Evolutionary conservation across 2,329 filamentous ascomycete genomes (phyloP), one percentile per base, ranked within the genome.

Genomic region (Paraphaeosphaeria minitans): DNA sequence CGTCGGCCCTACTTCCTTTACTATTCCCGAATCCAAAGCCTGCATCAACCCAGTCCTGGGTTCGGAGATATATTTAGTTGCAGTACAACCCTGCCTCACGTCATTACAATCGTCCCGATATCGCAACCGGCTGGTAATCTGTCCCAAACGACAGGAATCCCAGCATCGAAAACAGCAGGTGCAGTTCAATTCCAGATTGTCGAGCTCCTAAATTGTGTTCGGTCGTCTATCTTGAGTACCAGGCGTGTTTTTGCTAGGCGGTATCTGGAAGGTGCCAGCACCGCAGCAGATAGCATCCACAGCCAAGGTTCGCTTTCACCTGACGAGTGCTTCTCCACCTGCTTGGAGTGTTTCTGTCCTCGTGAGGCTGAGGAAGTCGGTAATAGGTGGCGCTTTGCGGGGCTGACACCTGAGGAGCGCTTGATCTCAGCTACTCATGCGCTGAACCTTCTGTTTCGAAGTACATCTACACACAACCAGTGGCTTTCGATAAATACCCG

Each of bases 241-340:
- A 62, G 60, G 58, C 53, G 55, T 48, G 49, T 54, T 22, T 50
- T 49, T 47, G 59, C 69, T 73, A 73, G 60, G 57, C 68, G 55
- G 51, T 56, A 69, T 55, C 51, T 29, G 70, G 72, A 72, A 74
- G 72, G 72, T 73, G 70, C 39, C 62, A 52, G 59, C 60, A 49
- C 55, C 52, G 51, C 59, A 63, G 61, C 63, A 67, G 59, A 62
- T 64, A 60, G 57, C 55, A 51, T 46, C 39, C 4, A 33, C 48
- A 8, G 53, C 52, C 58, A 60, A 62, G 61, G 48, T 53, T 53
- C 19, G 47, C 55, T 51, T n/a, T 31, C 57, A 57, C 53, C 47
- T 55, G 49, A 58, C 55, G 57, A 55, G 35, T 31, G 33, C 35
- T 45, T 50, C 31, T 50, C 53, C 52, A 49, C 51, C 57, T 53